Evolutionary conservation across 2,329 filamentous ascomycete genomes (phyloP).

Genomic region (Epichloe sp.): DNA sequence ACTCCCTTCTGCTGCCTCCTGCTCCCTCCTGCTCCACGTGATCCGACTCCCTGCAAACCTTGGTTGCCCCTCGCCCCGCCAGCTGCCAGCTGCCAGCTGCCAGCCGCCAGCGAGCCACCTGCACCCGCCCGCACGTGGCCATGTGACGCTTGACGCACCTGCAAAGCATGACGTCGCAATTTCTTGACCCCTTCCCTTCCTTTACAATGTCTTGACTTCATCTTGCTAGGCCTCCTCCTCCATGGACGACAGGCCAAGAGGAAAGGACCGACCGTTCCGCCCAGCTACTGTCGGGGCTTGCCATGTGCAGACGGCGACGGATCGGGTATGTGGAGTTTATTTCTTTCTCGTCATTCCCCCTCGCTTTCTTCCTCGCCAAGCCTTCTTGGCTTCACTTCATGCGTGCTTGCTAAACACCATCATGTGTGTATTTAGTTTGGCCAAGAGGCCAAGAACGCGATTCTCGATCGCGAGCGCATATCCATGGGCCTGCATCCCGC

Average conservation of each 20-base stretch:
- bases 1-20: too few relatives aligned
- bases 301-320: constrained; percentile 22
- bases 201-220: constrained; percentile 2
- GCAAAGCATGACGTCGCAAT: neutral
- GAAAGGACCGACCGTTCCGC: constrained; percentile 8
- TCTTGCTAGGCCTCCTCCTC: constrained; percentile 4
- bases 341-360: neutral
- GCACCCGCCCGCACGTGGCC: too few relatives aligned
- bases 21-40: too few relatives aligned
- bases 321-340: constrained; percentile 19
- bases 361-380: too few relatives aligned
- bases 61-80: too few relatives aligned
- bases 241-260: constrained; percentile 8
- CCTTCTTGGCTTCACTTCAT: neutral
- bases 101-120: too few relatives aligned
- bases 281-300: constrained; percentile 22
- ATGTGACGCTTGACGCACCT: too few relatives aligned
- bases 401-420: neutral
- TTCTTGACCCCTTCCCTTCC: neutral
- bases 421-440: constrained; percentile 20
- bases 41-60: too few relatives aligned
- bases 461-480: constrained; percentile 23
- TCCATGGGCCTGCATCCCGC: constrained; percentile 3
- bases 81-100: too few relatives aligned
- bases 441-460: constrained; percentile 17